These are phyloP conservation scores for Cladorrhinum sp. DNA, from an alignment of 2,329 filamentous ascomycete species.

Conservation along the genomic window DNA sequence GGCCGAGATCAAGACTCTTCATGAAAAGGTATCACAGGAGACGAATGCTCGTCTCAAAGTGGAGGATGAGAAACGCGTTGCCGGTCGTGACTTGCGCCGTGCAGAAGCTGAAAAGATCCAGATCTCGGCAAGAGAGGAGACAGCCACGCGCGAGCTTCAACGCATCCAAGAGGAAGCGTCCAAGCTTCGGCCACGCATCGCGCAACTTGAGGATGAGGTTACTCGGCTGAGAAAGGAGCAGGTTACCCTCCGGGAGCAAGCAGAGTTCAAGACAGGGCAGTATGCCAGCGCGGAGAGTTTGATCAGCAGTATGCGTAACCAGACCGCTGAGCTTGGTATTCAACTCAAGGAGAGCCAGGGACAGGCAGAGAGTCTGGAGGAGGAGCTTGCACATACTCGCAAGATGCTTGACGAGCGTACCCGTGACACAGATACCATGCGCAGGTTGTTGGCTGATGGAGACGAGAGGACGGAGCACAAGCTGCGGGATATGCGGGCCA, in stretches of 20 bases:
- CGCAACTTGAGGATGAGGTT: constrained; percentile 71
- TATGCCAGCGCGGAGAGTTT: constrained; percentile 81
- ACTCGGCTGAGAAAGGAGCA: constrained; percentile 67
- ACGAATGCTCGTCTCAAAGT: constrained; percentile 67
- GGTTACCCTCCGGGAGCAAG: constrained; percentile 68
- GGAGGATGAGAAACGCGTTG: constrained; percentile 73
- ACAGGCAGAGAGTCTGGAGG: constrained; percentile 81
- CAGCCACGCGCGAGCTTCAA: constrained; percentile 64
- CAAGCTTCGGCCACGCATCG: constrained; percentile 59
- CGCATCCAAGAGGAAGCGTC: constrained; percentile 69
- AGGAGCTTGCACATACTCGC: constrained; percentile 87
- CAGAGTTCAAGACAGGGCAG: constrained; percentile 79
- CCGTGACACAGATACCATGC: constrained; percentile 92
- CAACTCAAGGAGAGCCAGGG: constrained; percentile 88
- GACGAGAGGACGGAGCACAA: constrained; percentile 78
- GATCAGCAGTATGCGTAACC: constrained; percentile 89
- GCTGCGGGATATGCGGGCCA: constrained; percentile 82
- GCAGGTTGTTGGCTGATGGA: constrained; percentile 79
- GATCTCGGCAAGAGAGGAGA: constrained; percentile 69
- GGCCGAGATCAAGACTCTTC: constrained; percentile 70
- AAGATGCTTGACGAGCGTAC: constrained; percentile 82
- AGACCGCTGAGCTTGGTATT: constrained; percentile 80
- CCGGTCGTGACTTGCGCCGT: constrained; percentile 73
- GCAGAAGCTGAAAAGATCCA: constrained; percentile 79
- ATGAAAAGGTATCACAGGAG: constrained; percentile 75